Conservation (phyloP, 192 early-diverging fungal species). For the Nowakowskiella sp. region DNA sequence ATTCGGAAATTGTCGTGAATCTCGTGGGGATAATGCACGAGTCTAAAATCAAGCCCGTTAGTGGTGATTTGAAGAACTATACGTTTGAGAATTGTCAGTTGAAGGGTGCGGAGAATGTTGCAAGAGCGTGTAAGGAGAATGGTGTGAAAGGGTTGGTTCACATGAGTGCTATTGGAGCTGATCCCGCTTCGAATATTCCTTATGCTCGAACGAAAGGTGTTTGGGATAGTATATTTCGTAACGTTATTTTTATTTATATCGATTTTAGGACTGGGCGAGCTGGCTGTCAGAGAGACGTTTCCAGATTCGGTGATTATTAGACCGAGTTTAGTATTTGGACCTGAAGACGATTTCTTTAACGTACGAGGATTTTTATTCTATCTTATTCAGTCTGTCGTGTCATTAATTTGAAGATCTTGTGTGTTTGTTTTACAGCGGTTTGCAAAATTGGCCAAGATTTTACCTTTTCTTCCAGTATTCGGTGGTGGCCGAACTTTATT, state of each 20-base stretch:
- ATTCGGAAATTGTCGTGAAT: constrained; percentile 16
- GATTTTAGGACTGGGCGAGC: constrained; percentile 18
- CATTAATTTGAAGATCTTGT: neutral
- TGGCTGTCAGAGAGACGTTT: constrained; percentile 10
- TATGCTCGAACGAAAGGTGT: constrained; percentile 28
- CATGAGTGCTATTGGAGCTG: constrained; percentile 25
- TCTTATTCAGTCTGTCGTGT: neutral
- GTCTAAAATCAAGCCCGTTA: no score
- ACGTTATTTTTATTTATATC: neutral
- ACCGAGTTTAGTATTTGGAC: constrained; percentile 28
- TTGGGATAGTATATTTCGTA: neutral
- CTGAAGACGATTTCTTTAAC: constrained; percentile 29
- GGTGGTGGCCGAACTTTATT: constrained; percentile 20
- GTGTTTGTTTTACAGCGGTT: constrained; percentile 10
- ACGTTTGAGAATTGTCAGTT: constrained; percentile 26
- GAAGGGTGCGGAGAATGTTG: constrained; percentile 20
- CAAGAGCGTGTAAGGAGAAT: constrained; percentile 10
- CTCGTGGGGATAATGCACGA: constrained; percentile 32
- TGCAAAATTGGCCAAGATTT: constrained; percentile 13
- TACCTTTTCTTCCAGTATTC: constrained; percentile 27
- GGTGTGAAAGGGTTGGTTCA: constrained; percentile 20
- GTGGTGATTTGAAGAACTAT: constrained; percentile 16
- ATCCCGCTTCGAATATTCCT: constrained; percentile 12
- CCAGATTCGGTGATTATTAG: constrained; percentile 18
- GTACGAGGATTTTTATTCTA: neutral